Evolutionary conservation across 306 rosid genomes (phyloP), one percentile per base, ranked within the genome.

Genomic region (Ceratonia siliqua): DNA sequence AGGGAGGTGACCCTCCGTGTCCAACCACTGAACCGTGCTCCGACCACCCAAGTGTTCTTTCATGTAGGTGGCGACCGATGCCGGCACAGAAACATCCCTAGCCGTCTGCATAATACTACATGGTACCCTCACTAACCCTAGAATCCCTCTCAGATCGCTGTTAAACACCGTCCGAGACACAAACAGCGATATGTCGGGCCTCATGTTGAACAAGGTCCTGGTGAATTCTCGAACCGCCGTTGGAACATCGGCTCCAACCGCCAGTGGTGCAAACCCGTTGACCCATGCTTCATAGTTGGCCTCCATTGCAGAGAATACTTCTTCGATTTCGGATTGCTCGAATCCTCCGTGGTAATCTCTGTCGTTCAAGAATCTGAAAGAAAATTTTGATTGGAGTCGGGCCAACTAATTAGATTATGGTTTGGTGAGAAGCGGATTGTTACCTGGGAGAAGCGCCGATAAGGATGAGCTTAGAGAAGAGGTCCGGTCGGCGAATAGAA

Each of bases 401-500:
- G 14, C 11, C 6, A 15, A 58, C 17, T 1, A 58, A 58, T 33
- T 1, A 58, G 21, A 58, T 57, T 12, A 6, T 39, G 66, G 13
- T 62, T 11, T 5, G 30, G n/a, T n/a, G n/a, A n/a, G n/a, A n/a
- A n/a, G n/a, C n/a, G n/a, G n/a, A 36, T 39, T 0, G 38, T 28
- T 32, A 91, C 98, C 97, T 84, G 0, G 99, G 99, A 6, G 99
- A 92, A 49, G 99, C 99, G 52, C 99, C 96, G 85, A 94, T 72
- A 72, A 94, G 90, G 83, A 94, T 68, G 85, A 94, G 99, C 70
- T 90, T 92, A 72, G 93, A 38, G 89, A 94, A 94, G 70, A 92
- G 95, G 0, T 92, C 87, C 4, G 99, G 96, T 32, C 95, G 91
- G 74, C 92, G 93, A 62, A 94, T 94, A 58, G 99, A 62, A 39